Evolutionary conservation across 176 grass and related monocot genomes (phyloP), one percentile per base, ranked within the genome.

Genomic region (Musa acuminata): DNA sequence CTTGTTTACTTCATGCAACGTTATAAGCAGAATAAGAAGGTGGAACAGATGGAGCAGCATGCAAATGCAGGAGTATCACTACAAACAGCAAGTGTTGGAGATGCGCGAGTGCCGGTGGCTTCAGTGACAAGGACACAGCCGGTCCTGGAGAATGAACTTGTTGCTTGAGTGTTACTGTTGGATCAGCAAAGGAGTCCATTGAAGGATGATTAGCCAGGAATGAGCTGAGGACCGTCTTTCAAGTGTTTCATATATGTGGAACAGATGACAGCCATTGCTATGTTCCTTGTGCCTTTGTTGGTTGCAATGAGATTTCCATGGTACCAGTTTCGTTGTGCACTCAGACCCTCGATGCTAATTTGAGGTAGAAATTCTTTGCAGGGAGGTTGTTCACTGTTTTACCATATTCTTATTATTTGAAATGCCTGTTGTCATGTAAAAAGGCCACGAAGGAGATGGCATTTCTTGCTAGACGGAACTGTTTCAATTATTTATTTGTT

Each of bases 11-110:
- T 86, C n/a, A 51, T 82, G 4, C 49, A 53, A 14, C 75, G 80
- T 50, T 79, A 84, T 70, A 80, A 55, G 51, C 89, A 82, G 52
- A 64, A 77, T 23, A 91, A 76, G 60, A 93, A 74, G 76, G 58
- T 94, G 71, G 64, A 48, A n/a, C 23, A 84, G 17, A 99, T 99
- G 90, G 88, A 91, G 51, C 76, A 66, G 65, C 89, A 82, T 50
- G 75, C 88, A 0, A 88, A 85, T 72, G 82, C 49, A 26, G 95
- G 90, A 49, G 91, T 89, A 78, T 75, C 88, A 35, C 77, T 99
- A 75, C 88, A 87, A n/a, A 93, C 91, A 69, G 75, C 88, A 14
- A 91, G 77, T 69, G 80, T 99, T 73, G 95, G 95, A n/a, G 68
- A 79, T 49, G 75, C 84, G 9, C 95, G 86, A 11, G 86, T 88